Percentiles rank a stretch among this genome's conserved stretches.
Conservation (phyloP, 1,139 yeast species). For the Casaregolazyma lundiana region DNA sequence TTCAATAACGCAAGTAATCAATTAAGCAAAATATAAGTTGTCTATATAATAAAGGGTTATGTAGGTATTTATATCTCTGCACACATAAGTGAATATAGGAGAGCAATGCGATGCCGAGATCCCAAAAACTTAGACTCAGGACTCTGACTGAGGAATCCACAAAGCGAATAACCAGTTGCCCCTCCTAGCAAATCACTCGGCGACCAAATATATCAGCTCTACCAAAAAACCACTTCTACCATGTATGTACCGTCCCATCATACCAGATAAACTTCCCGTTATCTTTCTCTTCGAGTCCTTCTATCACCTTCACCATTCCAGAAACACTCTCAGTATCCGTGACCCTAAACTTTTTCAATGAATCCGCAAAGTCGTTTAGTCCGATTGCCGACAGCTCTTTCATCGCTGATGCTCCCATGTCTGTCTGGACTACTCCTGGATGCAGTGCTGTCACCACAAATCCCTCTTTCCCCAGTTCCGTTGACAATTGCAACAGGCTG, state of each 20-base stretch:
- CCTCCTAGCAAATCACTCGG: too few species aligned
- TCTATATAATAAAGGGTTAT: too few species aligned
- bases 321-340: constrained; percentile 14
- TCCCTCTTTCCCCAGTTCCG: constrained; percentile 26
- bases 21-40: too few species aligned
- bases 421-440: constrained; percentile 36
- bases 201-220: too few species aligned
- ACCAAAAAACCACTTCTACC: too few species aligned
- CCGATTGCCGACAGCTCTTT: neutral
- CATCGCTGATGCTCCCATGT: constrained; percentile 23
- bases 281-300: constrained; percentile 10
- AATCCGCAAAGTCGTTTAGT: neutral
- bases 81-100: too few species aligned
- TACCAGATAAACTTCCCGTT: constrained; percentile 14
- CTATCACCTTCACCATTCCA: constrained; percentile 11
- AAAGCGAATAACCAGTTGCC: too few species aligned
- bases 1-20: too few species aligned
- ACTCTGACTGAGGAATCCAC: too few species aligned
- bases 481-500: constrained; percentile 24
- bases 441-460: constrained; percentile 29
- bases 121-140: too few species aligned
- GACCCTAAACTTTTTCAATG: neutral
- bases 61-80: too few species aligned
- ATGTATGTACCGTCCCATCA: constrained; percentile 14
- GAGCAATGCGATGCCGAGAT: too few species aligned